Conservation (phyloP, 106 monocot species). For the Amphibolis antarctica region DNA sequence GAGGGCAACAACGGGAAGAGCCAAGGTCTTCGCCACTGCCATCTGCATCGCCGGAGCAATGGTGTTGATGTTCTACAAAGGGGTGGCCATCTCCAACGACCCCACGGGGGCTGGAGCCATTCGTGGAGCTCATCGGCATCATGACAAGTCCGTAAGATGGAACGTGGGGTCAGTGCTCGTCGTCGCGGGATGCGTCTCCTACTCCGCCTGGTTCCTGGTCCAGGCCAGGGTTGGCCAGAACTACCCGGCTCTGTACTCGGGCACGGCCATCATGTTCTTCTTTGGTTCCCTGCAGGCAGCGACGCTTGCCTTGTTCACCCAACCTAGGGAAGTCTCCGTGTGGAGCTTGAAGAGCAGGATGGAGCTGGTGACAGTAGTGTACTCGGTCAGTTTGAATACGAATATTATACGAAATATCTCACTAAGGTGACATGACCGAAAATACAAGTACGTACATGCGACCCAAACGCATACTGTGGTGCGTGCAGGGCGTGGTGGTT, state of each 20-base stretch:
- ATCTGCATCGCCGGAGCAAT: conserved; percentile 42
- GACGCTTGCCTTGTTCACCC: conserved; percentile 19
- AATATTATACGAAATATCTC: neutral
- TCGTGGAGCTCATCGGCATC: neutral
- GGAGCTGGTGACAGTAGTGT: conserved; percentile 37
- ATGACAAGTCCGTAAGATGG: neutral
- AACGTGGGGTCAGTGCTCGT: conserved; percentile 35
- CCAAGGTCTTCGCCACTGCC: conserved; percentile 40
- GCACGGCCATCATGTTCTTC: conserved; percentile 49
- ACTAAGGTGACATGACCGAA: neutral
- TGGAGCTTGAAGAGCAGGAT: conserved; percentile 30
- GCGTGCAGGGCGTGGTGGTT: conserved; percentile 56
- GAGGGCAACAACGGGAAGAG: conserved; percentile 28
- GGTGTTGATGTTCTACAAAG: conserved; percentile 57
- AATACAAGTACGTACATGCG: neutral
- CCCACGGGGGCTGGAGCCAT: too few relatives aligned
- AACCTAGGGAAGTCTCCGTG: conserved; percentile 21
- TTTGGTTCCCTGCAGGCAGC: conserved; percentile 49
- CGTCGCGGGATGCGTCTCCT: conserved; percentile 26
- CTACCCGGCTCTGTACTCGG: conserved; percentile 54
- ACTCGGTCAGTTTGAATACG: conserved; percentile 23
- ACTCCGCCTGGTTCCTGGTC: conserved; percentile 62
- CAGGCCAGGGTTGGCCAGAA: conserved; percentile 40
- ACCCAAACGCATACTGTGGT: neutral
- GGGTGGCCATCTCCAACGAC: conserved; percentile 21